Evolutionary conservation across 352 stramenopile species (phyloP).

Genomic region (Phytophthora gonapodyides): DNA sequence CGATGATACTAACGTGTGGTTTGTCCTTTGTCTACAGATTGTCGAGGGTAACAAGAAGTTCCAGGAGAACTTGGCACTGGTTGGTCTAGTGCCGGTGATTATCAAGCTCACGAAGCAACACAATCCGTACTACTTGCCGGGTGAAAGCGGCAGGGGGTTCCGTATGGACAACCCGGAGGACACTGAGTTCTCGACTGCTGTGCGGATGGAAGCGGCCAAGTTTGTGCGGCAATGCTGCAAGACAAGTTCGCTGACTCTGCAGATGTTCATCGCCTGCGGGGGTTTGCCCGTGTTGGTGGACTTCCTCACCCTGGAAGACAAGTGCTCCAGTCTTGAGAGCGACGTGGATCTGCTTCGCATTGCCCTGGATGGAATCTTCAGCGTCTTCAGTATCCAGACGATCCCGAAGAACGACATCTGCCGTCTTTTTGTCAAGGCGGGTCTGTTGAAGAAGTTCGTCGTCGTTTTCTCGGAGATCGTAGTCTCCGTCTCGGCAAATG

Average conservation of each 20-base stretch:
- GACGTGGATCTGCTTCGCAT: slow-evolving; percentile 78
- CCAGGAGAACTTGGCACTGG: slow-evolving; percentile 91
- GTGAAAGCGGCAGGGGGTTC: slow-evolving; percentile 22
- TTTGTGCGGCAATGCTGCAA: slow-evolving; percentile 90
- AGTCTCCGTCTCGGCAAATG: slow-evolving; percentile 31
- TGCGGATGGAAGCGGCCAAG: slow-evolving; percentile 87
- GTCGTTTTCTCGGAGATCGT: slow-evolving; percentile 86
- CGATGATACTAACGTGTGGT: slow-evolving; percentile 4
- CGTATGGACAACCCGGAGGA: slow-evolving; percentile 24
- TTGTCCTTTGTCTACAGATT: slow-evolving; percentile 50
- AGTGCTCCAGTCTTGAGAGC: slow-evolving; percentile 27
- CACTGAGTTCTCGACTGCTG: slow-evolving; percentile 48
- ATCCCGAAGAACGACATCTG: slow-evolving; percentile 95
- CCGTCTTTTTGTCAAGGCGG: slow-evolving; percentile 93
- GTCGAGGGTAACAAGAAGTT: slow-evolving; percentile 91
- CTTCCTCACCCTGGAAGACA: slow-evolving; percentile 64
- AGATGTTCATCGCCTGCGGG: slow-evolving; percentile 94
- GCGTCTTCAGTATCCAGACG: slow-evolving; percentile 91
- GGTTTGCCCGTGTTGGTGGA: slow-evolving; percentile 87
- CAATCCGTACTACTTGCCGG: slow-evolving; percentile 38
- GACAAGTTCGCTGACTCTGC: slow-evolving; percentile 86
- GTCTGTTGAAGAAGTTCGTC: slow-evolving; percentile 89
- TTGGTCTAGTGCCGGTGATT: slow-evolving; percentile 91
- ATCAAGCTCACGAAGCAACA: slow-evolving; percentile 85
- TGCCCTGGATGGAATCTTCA: slow-evolving; percentile 89